phyloP scores from a whole-genome alignment of 345 rosid genomes.

The Camelina sativa region DNA sequence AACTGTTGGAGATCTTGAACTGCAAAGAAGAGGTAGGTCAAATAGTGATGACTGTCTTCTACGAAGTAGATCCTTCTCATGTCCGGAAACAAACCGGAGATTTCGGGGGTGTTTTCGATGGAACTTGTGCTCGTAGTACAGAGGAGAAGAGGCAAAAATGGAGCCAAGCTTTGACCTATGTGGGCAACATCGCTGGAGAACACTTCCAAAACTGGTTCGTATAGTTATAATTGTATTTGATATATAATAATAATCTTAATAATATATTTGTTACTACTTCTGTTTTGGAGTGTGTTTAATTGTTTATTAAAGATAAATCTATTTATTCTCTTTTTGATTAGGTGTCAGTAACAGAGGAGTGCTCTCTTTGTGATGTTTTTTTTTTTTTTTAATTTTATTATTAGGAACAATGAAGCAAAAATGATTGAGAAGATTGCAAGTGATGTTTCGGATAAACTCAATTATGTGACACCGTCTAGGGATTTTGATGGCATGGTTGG shows the following conservation, averaged over 20 bases:
- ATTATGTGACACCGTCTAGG: not conserved
- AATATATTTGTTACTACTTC: no score
- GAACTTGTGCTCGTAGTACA: not conserved
- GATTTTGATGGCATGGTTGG: not conserved
- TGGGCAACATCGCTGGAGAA: not conserved
- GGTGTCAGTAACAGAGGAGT: no score
- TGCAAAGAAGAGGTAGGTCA: not conserved
- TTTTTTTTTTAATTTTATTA: not conserved
- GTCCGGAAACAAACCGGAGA: not conserved
- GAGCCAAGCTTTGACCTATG: not conserved
- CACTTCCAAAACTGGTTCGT: conserved; percentile 5
- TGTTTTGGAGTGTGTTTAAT: no score
- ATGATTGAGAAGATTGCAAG: not conserved
- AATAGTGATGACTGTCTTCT: not conserved
- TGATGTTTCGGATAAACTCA: not conserved
- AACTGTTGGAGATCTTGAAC: conserved; percentile 6
- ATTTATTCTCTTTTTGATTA: no score
- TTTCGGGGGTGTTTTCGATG: not conserved
- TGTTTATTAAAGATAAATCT: no score
- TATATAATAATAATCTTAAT: no score
- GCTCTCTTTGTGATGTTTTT: no score
- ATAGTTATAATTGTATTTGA: no score
- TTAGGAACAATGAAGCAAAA: not conserved
- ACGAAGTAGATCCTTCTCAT: conserved; percentile 1
- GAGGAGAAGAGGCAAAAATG: not conserved